Conservation (phyloP, 2,329 filamentous ascomycete genomes). For the Sarocladiaceae sp. region DNA sequence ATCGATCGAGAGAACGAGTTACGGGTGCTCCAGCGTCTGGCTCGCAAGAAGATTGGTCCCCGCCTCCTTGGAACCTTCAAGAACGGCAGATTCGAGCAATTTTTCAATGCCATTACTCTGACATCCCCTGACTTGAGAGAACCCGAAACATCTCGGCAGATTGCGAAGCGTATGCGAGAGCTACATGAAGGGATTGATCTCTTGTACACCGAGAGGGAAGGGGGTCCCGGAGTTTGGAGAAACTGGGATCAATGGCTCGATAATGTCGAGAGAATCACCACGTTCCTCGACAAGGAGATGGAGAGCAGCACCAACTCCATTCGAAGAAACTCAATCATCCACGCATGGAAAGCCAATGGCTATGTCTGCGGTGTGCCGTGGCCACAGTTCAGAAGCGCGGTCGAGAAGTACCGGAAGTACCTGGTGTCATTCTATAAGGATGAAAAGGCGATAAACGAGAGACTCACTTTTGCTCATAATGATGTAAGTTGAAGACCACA, state of each 20-base stretch:
- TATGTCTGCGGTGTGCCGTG: constrained; percentile 81
- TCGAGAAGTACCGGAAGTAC: constrained; percentile 72
- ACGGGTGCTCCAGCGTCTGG: constrained; percentile 75
- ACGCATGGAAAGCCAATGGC: constrained; percentile 61
- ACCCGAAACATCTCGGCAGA: constrained; percentile 79
- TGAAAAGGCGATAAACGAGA: constrained; percentile 57
- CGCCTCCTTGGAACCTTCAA: constrained; percentile 84
- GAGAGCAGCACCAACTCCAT: constrained; percentile 18
- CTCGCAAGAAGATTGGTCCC: constrained; percentile 88
- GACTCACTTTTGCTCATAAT: constrained; percentile 92
- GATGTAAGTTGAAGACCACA: constrained; percentile 56
- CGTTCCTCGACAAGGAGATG: constrained; percentile 53
- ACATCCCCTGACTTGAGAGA: constrained; percentile 70
- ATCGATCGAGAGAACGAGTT: constrained; percentile 92
- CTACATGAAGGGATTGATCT: constrained; percentile 90
- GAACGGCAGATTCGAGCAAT: constrained; percentile 95
- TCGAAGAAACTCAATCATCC: constrained; percentile 22
- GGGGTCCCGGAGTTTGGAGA: constrained; percentile 76
- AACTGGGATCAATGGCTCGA: constrained; percentile 94
- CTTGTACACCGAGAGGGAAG: constrained; percentile 67
- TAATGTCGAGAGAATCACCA: constrained; percentile 54
- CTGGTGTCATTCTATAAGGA: constrained; percentile 68
- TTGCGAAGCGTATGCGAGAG: constrained; percentile 96
- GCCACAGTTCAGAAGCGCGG: constrained; percentile 65
- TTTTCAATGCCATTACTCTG: constrained; percentile 76